Conservation (phyloP, 768 basidiomycete species). For the Roridomyces roridus region DNA sequence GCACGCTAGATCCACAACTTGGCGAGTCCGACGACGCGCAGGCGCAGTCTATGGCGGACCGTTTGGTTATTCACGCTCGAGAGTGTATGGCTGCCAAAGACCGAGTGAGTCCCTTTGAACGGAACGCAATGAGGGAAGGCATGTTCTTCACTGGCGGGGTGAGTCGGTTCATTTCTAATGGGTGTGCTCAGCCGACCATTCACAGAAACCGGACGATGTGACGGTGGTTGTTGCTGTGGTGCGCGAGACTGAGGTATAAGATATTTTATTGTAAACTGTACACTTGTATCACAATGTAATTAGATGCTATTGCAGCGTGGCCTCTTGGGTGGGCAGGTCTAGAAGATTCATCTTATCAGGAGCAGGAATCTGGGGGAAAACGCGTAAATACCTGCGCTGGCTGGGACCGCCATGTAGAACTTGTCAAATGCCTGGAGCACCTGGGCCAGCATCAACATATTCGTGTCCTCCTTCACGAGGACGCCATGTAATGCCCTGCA, state of each 20-base stretch:
- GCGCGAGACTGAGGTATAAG: not conserved
- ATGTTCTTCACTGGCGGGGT: slow-evolving; percentile 27
- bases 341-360: too few relatives aligned
- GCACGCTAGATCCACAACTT: slow-evolving; percentile 38
- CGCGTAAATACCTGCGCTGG: too few relatives aligned
- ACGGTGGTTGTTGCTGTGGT: not conserved
- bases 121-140: slow-evolving; percentile 27
- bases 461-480: not conserved
- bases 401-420: too few relatives aligned
- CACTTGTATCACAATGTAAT: too few relatives aligned
- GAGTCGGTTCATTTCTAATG: not conserved
- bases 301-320: too few relatives aligned
- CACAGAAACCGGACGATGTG: slow-evolving; percentile 27
- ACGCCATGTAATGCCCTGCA: not conserved
- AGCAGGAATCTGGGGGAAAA: too few relatives aligned
- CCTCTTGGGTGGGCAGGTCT: too few relatives aligned
- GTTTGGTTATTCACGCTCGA: slow-evolving; percentile 56
- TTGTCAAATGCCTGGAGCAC: too few relatives aligned
- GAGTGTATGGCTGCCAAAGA: slow-evolving; percentile 55
- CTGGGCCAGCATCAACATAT: too few relatives aligned
- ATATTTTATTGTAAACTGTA: not conserved
- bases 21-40: slow-evolving; percentile 32
- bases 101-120: slow-evolving; percentile 57
- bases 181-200: not conserved
- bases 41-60: slow-evolving; percentile 58